Conservation (phyloP, 2,329 filamentous ascomycete genomes). For the Colletotrichum plurivorum region DNA sequence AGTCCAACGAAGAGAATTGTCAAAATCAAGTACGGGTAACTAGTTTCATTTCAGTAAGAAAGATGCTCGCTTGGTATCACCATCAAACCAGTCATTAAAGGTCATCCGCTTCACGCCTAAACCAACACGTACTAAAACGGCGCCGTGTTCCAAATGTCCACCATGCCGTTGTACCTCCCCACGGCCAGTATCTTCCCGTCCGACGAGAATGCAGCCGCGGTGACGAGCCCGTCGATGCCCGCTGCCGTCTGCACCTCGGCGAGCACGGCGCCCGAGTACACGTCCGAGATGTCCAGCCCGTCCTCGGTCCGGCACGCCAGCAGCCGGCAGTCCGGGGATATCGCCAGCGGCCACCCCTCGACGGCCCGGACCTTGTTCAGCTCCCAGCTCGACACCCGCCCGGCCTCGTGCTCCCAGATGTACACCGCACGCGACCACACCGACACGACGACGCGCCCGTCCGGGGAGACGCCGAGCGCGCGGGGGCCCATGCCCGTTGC, state of each 20-base stretch:
- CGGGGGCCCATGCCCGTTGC: conserved; percentile 46
- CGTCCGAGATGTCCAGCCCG: conserved; percentile 58
- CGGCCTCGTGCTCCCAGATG: conserved; percentile 52
- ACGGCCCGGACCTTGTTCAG: conserved; percentile 49
- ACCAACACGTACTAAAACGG: neutral
- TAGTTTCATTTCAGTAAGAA: no score
- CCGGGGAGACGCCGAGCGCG: conserved; percentile 50
- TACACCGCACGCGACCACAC: conserved; percentile 57
- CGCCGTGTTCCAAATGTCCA: conserved; percentile 50
- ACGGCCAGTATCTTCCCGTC: conserved; percentile 50
- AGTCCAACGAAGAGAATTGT: no score
- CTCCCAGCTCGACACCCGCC: conserved; percentile 53
- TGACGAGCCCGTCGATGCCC: conserved; percentile 47
- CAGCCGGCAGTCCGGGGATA: conserved; percentile 55
- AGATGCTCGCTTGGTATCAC: no score
- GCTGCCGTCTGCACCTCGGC: conserved; percentile 44
- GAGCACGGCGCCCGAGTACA: conserved; percentile 50
- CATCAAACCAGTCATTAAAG: no score
- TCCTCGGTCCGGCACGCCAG: conserved; percentile 57
- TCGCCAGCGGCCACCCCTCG: conserved; percentile 58
- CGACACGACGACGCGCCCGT: conserved; percentile 52
- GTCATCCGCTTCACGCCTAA: no score
- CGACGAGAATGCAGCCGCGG: conserved; percentile 52
- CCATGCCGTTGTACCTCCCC: conserved; percentile 51
- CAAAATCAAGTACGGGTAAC: no score